These are phyloP conservation scores for Borovskyia barvae DNA, from an alignment of 208 protist genomes.

Conservation along the genomic window DNA sequence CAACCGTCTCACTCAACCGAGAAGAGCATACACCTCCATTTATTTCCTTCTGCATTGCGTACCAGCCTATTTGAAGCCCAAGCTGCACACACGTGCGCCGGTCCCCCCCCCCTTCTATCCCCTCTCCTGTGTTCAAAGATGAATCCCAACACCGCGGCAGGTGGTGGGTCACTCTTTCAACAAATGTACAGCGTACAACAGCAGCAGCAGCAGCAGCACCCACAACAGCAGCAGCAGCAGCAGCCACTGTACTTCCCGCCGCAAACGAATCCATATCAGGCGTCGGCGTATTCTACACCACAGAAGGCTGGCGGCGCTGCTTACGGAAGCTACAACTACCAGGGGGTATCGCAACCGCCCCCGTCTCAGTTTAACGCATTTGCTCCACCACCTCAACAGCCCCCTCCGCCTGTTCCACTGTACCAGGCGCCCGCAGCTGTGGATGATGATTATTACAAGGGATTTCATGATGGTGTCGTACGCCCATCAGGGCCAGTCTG, in stretches of 20 bases:
- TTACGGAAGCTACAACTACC: slow-evolving; percentile 7
- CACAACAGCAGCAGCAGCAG: slow-evolving; percentile 16
- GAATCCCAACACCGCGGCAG: slow-evolving; percentile 10
- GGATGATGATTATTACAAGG: slow-evolving; percentile 88
- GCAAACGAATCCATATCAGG: neutral
- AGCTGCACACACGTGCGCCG: too few relatives aligned
- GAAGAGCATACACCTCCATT: too few relatives aligned
- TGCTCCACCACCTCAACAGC: slow-evolving; percentile 9
- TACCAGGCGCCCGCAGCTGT: slow-evolving; percentile 27
- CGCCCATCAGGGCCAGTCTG: slow-evolving; percentile 58
- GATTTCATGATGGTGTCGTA: slow-evolving; percentile 89
- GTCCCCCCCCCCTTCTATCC: too few relatives aligned
- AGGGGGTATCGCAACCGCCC: slow-evolving; percentile 20
- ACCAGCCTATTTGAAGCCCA: too few relatives aligned
- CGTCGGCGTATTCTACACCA: neutral
- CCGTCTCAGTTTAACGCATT: slow-evolving; percentile 9
- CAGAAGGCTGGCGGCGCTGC: too few relatives aligned
- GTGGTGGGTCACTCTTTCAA: slow-evolving; percentile 68
- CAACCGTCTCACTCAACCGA: too few relatives aligned
- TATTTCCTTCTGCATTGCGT: too few relatives aligned
- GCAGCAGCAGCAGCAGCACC: slow-evolving; percentile 33
- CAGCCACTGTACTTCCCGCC: slow-evolving; percentile 26
- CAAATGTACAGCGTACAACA: slow-evolving; percentile 76
- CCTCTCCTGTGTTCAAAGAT: too few relatives aligned
- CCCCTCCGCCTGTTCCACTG: neutral